These are phyloP conservation scores for Leishmania turanica DNA, from an alignment of 208 protist species.

Conservation along the genomic window DNA sequence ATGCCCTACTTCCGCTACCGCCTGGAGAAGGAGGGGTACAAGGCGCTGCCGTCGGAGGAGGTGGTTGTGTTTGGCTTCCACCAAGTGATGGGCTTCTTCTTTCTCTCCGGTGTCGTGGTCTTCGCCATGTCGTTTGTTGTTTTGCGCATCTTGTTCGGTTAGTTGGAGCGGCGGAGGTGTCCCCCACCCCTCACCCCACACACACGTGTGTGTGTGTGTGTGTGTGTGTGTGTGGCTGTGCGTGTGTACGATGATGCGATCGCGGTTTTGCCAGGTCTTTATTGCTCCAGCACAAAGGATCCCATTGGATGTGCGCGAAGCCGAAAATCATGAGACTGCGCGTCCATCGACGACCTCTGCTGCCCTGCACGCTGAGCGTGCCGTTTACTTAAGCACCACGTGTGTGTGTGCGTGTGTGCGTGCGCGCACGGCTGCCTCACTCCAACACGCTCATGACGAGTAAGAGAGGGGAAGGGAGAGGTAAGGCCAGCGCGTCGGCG, in stretches of 20 bases:
- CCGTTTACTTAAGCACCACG: not conserved
- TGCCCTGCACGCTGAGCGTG: not conserved
- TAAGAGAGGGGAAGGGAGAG: not conserved
- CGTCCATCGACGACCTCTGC: not conserved
- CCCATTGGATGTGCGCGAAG: not conserved
- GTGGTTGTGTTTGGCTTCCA: constrained; percentile 66
- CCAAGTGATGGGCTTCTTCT: constrained; percentile 44
- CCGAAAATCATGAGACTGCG: not conserved
- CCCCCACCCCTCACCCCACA: not conserved
- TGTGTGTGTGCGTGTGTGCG: not conserved
- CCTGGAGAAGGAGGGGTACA: constrained; percentile 67
- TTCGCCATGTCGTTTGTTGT: constrained; percentile 44
- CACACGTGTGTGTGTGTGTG: too few species aligned
- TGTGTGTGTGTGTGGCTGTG: too few species aligned
- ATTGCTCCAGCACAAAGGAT: not conserved
- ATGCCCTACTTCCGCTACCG: constrained; percentile 84
- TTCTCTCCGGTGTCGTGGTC: constrained; percentile 31
- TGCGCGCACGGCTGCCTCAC: not conserved
- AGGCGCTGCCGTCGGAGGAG: constrained; percentile 49
- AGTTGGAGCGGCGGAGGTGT: not conserved
- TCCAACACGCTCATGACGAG: not conserved
- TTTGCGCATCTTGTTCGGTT: constrained; percentile 44
- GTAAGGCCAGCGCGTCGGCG: not conserved
- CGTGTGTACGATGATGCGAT: not conserved
- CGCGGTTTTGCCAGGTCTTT: not conserved